Percentiles rank a stretch among this genome's conserved stretches.
These are phyloP conservation scores for Pythium scleroteichum DNA, from an alignment of 352 stramenopile species.

Conservation along the genomic window DNA sequence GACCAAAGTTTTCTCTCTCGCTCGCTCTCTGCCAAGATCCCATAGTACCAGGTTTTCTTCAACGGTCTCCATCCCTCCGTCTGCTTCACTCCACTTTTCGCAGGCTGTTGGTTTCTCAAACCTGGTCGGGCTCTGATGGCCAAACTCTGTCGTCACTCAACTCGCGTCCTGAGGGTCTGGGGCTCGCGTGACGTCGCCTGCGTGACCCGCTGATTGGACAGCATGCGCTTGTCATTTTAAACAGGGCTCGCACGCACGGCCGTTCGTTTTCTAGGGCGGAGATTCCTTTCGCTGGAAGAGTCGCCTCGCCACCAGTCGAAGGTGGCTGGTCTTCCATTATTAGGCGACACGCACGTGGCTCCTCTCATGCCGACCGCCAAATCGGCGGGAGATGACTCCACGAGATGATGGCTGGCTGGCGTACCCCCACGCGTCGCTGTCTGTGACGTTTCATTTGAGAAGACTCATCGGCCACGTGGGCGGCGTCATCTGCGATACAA, in stretches of 20 bases:
- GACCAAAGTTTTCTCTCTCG: background rate
- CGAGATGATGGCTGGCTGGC: constrained; percentile 9
- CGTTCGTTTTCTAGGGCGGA: background rate
- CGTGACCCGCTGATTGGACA: background rate
- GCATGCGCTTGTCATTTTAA: background rate
- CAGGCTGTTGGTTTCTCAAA: constrained; percentile 1
- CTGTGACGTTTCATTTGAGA: constrained; percentile 11
- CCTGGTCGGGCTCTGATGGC: background rate
- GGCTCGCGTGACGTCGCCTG: background rate
- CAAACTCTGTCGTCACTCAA: background rate
- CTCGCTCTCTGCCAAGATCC: constrained; percentile 1
- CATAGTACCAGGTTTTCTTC: constrained; percentile 5
- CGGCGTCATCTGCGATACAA: constrained; percentile 25
- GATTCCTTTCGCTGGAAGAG: background rate
- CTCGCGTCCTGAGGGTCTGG: background rate
- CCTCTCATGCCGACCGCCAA: background rate
- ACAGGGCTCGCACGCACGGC: no score
- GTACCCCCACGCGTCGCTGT: constrained; percentile 8
- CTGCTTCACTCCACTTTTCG: background rate
- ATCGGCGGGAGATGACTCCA: constrained; percentile 15
- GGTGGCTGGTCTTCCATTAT: no score
- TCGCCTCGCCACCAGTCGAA: background rate
- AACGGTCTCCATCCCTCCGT: background rate
- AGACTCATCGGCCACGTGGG: constrained; percentile 19
- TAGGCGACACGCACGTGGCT: background rate